Evolutionary conservation across 768 basidiomycete species (phyloP).

Genomic region (Melanogaster broomeanus): DNA sequence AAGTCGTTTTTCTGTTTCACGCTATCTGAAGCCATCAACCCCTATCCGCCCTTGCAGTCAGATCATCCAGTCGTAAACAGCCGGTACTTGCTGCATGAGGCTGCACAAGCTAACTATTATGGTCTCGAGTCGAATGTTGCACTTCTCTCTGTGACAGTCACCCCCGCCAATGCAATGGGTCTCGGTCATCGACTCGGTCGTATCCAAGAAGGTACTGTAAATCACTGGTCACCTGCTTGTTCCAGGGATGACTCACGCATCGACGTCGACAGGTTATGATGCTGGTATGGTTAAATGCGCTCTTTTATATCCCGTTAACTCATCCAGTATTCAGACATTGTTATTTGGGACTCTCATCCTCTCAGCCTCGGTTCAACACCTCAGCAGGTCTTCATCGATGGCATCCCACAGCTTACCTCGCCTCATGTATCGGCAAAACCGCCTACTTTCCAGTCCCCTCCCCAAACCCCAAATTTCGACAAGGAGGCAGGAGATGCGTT

Average conservation of each 20-base stretch:
- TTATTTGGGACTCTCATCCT: constrained; percentile 78
- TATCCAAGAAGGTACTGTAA: constrained; percentile 45
- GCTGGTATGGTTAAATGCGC: constrained; percentile 34
- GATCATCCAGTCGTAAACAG: constrained; percentile 63
- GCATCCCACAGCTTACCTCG: constrained; percentile 68
- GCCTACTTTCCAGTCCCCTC: constrained; percentile 42
- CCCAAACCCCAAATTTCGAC: constrained; percentile 70
- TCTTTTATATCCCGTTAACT: neutral
- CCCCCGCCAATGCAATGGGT: constrained; percentile 66
- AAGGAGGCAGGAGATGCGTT: constrained; percentile 63
- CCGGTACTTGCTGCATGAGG: constrained; percentile 70
- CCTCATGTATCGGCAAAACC: constrained; percentile 43
- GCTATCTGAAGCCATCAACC: neutral
- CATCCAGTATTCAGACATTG: constrained; percentile 48
- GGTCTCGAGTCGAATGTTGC: constrained; percentile 60
- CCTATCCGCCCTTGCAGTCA: constrained; percentile 38
- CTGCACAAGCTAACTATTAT: constrained; percentile 69
- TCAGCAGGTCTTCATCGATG: constrained; percentile 80
- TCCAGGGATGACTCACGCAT: neutral
- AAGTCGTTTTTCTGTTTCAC: constrained; percentile 4
- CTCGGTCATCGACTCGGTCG: constrained; percentile 74
- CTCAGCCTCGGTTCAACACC: constrained; percentile 76
- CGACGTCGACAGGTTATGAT: constrained; percentile 41
- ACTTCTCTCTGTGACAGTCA: constrained; percentile 65
- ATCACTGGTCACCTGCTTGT: neutral